phyloP scores from a whole-genome alignment of 139 green algal species.

The Chlorella sp. region DNA sequence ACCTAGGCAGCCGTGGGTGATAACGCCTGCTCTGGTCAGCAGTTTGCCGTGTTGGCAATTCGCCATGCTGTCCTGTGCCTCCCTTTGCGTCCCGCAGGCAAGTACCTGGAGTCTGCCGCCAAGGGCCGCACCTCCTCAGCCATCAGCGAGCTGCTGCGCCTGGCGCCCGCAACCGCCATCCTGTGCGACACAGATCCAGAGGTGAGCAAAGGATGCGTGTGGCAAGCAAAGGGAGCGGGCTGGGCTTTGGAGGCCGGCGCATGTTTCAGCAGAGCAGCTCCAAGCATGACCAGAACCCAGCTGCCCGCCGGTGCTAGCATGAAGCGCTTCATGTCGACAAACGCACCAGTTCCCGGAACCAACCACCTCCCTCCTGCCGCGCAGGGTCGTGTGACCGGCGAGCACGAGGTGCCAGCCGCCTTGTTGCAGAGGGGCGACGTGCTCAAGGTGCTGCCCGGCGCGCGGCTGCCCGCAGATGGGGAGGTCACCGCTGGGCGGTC shows the following conservation, averaged over 20 bases:
- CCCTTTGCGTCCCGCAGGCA: slow-evolving; percentile 46
- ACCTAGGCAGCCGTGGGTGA: not conserved
- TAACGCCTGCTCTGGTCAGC: no score
- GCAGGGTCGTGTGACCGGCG: slow-evolving; percentile 22
- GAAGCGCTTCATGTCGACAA: no score
- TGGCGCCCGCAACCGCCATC: slow-evolving; percentile 76
- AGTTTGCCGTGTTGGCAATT: not conserved
- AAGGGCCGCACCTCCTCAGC: slow-evolving; percentile 65
- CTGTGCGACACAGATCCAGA: slow-evolving; percentile 50
- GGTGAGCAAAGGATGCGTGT: no score
- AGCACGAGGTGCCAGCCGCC: slow-evolving; percentile 65
- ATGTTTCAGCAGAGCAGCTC: no score
- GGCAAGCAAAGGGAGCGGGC: no score
- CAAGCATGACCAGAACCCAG: no score
- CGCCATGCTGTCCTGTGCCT: not conserved
- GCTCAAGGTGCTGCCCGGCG: slow-evolving; percentile 85
- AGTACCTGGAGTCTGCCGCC: slow-evolving; percentile 49
- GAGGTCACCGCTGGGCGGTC: slow-evolving; percentile 74
- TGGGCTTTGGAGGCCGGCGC: no score
- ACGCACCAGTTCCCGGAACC: no score
- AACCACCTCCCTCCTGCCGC: not conserved
- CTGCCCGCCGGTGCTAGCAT: no score
- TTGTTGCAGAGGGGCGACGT: slow-evolving; percentile 88
- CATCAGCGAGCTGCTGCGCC: slow-evolving; percentile 75
- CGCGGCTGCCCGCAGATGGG: slow-evolving; percentile 86